Evolutionary conservation across 2,329 filamentous ascomycete genomes (phyloP).

Genomic region (Celoporthe dispersa): DNA sequence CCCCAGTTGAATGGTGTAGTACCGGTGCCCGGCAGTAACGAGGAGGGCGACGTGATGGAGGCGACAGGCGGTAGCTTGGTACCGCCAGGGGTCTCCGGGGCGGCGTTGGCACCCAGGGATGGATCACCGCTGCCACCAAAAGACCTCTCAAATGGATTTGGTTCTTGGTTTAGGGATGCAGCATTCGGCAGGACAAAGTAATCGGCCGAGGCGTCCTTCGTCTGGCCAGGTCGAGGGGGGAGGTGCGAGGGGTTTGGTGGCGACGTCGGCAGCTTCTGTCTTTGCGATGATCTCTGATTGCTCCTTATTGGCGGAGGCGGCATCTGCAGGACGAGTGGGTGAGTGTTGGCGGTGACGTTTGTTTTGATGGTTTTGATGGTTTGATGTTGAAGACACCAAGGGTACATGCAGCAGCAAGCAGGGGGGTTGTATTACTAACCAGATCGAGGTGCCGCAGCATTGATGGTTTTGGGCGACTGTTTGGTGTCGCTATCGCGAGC

Average conservation of each 20-base stretch:
- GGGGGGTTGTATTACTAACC: constrained; percentile 26
- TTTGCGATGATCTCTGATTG: constrained; percentile 49
- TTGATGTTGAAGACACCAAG: constrained; percentile 29
- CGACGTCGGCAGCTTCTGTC: constrained; percentile 59
- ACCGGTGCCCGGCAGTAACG: constrained; percentile 74
- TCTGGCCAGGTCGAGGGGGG: constrained; percentile 67
- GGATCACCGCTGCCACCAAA: constrained; percentile 66
- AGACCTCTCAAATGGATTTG: constrained; percentile 96
- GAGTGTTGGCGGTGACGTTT: constrained; percentile 24
- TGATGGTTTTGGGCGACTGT: constrained; percentile 51
- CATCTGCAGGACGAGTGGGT: constrained; percentile 42
- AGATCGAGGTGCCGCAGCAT: constrained; percentile 31
- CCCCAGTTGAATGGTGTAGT: constrained; percentile 79
- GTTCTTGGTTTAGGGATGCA: constrained; percentile 72
- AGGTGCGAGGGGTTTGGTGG: constrained; percentile 69
- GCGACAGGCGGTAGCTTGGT: constrained; percentile 88
- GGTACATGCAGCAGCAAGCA: not conserved
- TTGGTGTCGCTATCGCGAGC: constrained; percentile 46
- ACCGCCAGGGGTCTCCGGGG: constrained; percentile 78
- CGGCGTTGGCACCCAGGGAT: constrained; percentile 18
- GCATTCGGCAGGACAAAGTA: constrained; percentile 68
- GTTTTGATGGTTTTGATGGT: constrained; percentile 12
- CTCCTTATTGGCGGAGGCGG: constrained; percentile 50
- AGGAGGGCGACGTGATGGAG: constrained; percentile 86
- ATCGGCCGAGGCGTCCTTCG: constrained; percentile 59